Base-by-base conservation (phyloP, 1,284 basidiomycete species). In the Cryptococcus wingfieldii region DNA sequence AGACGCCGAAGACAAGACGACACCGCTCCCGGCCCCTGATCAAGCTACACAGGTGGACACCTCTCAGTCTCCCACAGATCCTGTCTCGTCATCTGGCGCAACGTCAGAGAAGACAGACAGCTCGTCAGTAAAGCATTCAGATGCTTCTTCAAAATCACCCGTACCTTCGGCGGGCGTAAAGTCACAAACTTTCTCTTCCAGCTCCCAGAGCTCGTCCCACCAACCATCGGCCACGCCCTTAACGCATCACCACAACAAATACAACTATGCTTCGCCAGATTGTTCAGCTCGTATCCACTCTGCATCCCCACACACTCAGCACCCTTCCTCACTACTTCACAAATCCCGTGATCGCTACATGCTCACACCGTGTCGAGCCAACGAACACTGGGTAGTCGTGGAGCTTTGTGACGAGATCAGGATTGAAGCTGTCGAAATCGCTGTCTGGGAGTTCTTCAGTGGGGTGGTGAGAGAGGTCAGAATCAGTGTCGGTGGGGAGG, bases 361-460 rank as follows among this genome's bases (percentile, higher is more conserved):
- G 95, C 86, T 98, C 61, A 92, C 89, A 52, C 95, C 95, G 0
- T 98, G 96, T 69, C 82, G 83, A 27, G 79, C 81, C 5, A 64
- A 69, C 58, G 79, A 82, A 31, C 90, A 96, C 68, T 97, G 86
- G 75, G 88, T 98, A 19, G 85, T 97, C 28, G 87, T 98, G 44
- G 96, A 98, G 77, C 84, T 98, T 6, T 99, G 96, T 78, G 94
- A 98, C 65, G 95, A 98, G 73, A 93, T 98, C 64, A 81, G 89
- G 47, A 91, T 98, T 67, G 94, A 98, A 74, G 95, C 93, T 0
- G 84, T 98, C 50, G 93, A 98, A 71, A 79, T 99, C 6, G 94
- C 93, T 52, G 96, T 98, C 69, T 96, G 90, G 75, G 95, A 98
- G 78, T 98, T 98, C 79, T 99, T 98, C 79, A 93, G 89, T 65